phyloP scores from a whole-genome alignment of 805 yeast species.

The Limtongia smithiae region DNA sequence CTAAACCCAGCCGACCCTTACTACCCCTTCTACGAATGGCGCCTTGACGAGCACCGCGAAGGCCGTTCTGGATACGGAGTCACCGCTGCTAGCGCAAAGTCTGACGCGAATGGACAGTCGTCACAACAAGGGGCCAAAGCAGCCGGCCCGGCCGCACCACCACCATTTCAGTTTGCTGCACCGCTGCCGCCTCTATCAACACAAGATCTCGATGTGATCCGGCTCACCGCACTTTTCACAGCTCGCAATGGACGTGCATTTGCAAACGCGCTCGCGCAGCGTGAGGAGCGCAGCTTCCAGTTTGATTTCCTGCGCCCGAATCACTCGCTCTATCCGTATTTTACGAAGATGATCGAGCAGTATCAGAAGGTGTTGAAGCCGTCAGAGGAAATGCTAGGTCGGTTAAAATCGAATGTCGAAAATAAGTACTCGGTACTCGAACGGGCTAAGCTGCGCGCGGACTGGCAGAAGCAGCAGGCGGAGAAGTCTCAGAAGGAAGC shows the following conservation, averaged over 20 bases:
- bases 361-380: slow-evolving; percentile 45
- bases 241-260: slow-evolving; percentile 57
- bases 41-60: slow-evolving; percentile 39
- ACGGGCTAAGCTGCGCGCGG: slow-evolving; percentile 55
- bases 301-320: slow-evolving; percentile 60
- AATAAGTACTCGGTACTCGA: slow-evolving; percentile 43
- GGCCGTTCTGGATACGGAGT: slow-evolving; percentile 29
- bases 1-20: slow-evolving; percentile 52
- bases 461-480: slow-evolving; percentile 42
- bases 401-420: slow-evolving; percentile 34
- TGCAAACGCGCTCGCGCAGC: slow-evolving; percentile 40
- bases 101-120: not conserved
- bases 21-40: slow-evolving; percentile 54
- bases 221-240: slow-evolving; percentile 65
- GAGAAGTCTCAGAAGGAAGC: slow-evolving; percentile 40
- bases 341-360: slow-evolving; percentile 50
- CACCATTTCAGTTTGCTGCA: slow-evolving; percentile 35
- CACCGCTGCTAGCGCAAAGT: not conserved
- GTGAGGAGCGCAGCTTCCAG: slow-evolving; percentile 43
- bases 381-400: slow-evolving; percentile 26
- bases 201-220: slow-evolving; percentile 64
- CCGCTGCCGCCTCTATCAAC: slow-evolving; percentile 47
- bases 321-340: slow-evolving; percentile 61
- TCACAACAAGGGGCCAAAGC: not conserved
- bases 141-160: slow-evolving; percentile 32